phyloP scores from a whole-genome alignment of 129 eudicot genomes.

The Pseudognaphalium luteoalbum region DNA sequence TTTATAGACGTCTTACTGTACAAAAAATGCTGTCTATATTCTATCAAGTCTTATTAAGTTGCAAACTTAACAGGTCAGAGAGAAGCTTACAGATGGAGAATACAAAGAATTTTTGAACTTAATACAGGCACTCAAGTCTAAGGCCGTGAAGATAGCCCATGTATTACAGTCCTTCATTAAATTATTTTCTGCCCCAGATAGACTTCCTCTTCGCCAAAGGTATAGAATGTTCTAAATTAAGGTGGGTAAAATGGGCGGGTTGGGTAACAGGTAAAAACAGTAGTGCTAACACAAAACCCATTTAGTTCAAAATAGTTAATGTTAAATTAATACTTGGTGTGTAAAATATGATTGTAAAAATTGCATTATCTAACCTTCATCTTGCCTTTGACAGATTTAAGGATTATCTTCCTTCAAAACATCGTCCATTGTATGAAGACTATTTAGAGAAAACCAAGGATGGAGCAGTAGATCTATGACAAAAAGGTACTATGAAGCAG shows the following conservation, averaged over 20 bases:
- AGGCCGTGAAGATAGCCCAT: slow-evolving; percentile 67
- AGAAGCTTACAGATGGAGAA: slow-evolving; percentile 72
- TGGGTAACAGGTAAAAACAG: background rate
- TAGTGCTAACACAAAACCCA: background rate
- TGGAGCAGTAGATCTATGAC: slow-evolving; percentile 31
- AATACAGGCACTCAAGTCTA: slow-evolving; percentile 80
- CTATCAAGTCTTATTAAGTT: background rate
- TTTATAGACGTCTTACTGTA: background rate
- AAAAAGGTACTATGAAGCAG: slow-evolving; percentile 32
- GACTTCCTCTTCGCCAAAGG: slow-evolving; percentile 87
- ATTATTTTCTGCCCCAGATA: slow-evolving; percentile 75
- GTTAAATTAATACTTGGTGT: background rate
- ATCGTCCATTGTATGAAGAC: slow-evolving; percentile 57
- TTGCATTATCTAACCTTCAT: background rate
- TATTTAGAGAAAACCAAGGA: slow-evolving; percentile 26
- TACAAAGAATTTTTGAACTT: slow-evolving; percentile 75
- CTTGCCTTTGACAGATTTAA: slow-evolving; percentile 54
- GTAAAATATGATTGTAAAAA: background rate
- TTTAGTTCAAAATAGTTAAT: background rate
- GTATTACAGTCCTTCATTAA: slow-evolving; percentile 64
- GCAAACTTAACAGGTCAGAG: slow-evolving; percentile 62
- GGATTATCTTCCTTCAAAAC: slow-evolving; percentile 67
- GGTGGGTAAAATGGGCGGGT: background rate
- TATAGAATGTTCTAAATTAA: slow-evolving; percentile 28
- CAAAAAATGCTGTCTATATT: background rate